phyloP scores from a whole-genome alignment of 2,329 filamentous ascomycete species.

The Corynespora cassiicola region DNA sequence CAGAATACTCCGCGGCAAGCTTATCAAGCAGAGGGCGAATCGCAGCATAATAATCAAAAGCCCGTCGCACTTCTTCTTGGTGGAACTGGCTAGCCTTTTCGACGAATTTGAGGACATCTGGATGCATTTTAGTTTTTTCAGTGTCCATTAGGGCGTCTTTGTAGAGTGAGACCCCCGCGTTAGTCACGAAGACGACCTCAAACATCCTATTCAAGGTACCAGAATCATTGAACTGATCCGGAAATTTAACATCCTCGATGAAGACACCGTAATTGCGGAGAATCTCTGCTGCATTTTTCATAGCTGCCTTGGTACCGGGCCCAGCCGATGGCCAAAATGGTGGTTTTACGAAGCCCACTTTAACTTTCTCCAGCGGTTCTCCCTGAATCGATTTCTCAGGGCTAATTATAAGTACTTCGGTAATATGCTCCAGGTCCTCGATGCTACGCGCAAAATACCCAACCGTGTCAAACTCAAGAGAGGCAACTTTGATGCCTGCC shows the following conservation, averaged over 20 bases:
- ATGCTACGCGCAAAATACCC: constrained; percentile 64
- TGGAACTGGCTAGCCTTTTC: constrained; percentile 51
- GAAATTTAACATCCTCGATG: constrained; percentile 61
- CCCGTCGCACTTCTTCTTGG: constrained; percentile 53
- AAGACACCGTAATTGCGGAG: constrained; percentile 54
- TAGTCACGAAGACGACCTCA: constrained; percentile 51
- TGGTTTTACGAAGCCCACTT: constrained; percentile 52
- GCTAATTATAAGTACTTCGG: constrained; percentile 58
- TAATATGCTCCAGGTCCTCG: constrained; percentile 62
- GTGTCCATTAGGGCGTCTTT: constrained; percentile 55
- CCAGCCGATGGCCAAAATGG: constrained; percentile 44
- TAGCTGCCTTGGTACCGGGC: constrained; percentile 4
- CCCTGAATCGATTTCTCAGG: no score
- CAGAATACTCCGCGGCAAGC: constrained; percentile 57
- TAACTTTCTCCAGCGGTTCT: neutral
- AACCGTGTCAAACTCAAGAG: constrained; percentile 63
- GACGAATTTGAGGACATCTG: constrained; percentile 54
- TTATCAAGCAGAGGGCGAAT: constrained; percentile 60
- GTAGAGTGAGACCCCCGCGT: constrained; percentile 59
- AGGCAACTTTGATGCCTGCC: constrained; percentile 64
- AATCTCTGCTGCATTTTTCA: constrained; percentile 21
- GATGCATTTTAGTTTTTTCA: constrained; percentile 54
- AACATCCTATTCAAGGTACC: constrained; percentile 58
- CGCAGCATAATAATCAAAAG: constrained; percentile 59
- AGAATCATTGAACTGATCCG: constrained; percentile 53